Evolutionary conservation across 139 green algal genomes (phyloP).

Genomic region (Picochlorum costavermella): DNA sequence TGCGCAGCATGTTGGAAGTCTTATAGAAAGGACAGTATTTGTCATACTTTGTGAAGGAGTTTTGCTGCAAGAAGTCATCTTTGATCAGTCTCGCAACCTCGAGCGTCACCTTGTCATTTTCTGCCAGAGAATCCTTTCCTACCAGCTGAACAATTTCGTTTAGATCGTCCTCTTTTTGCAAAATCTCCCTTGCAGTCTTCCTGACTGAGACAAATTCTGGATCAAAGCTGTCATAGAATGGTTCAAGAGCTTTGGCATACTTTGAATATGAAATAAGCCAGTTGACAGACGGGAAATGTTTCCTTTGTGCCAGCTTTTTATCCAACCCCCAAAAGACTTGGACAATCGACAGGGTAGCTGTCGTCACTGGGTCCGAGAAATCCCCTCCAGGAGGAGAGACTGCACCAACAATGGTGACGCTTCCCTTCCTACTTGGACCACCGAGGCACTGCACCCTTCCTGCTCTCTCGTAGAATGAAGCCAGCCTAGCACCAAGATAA

Average conservation of each 20-base stretch:
- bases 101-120: slow-evolving; percentile 95
- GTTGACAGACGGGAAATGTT: slow-evolving; percentile 99
- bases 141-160: slow-evolving; percentile 99
- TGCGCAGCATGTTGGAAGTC: slow-evolving; percentile 88
- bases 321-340: slow-evolving; percentile 99
- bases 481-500: slow-evolving; percentile 83
- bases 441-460: slow-evolving; percentile 91
- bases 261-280: slow-evolving; percentile 99
- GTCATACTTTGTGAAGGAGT: slow-evolving; percentile 94
- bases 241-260: slow-evolving; percentile 94
- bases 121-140: slow-evolving; percentile 94
- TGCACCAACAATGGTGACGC: slow-evolving; percentile 95
- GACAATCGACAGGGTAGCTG: slow-evolving; percentile 96
- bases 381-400: slow-evolving; percentile 96
- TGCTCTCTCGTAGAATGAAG: slow-evolving; percentile 97
- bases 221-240: slow-evolving; percentile 95
- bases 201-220: slow-evolving; percentile 57
- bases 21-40: slow-evolving; percentile 99
- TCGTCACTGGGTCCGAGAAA: slow-evolving; percentile 97
- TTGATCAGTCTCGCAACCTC: slow-evolving; percentile 96
- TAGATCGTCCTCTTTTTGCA: slow-evolving; percentile 99
- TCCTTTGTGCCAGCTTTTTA: slow-evolving; percentile 99
- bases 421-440: slow-evolving; percentile 81
- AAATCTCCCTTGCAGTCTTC: slow-evolving; percentile 62
- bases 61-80: slow-evolving; percentile 99